Conservation (phyloP, 768 basidiomycete genomes). For the Ramaria sp. region DNA sequence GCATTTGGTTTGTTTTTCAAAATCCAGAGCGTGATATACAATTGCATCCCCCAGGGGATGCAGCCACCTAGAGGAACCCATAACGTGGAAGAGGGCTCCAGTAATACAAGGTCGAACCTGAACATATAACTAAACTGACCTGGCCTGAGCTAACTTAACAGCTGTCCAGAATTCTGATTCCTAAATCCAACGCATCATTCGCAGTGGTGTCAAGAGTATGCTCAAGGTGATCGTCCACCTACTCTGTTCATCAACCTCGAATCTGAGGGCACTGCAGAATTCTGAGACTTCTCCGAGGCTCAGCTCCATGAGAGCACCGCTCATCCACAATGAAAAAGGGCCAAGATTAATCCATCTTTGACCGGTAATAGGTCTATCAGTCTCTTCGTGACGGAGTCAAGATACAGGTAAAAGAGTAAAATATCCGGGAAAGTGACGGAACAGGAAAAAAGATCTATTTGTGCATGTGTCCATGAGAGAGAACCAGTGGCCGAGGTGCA, state of each 20-base stretch:
- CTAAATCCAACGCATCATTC: constrained; percentile 66
- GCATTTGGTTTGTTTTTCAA: too few species aligned
- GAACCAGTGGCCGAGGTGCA: constrained; percentile 57
- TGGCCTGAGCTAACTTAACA: constrained; percentile 10
- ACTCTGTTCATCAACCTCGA: constrained; percentile 21
- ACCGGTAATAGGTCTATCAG: constrained; percentile 28
- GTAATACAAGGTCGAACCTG: background rate
- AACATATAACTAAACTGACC: background rate
- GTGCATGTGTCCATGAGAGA: constrained; percentile 54
- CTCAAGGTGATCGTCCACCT: constrained; percentile 46
- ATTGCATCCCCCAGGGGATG: too few species aligned
- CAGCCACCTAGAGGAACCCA: too few species aligned
- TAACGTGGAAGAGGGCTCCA: too few species aligned
- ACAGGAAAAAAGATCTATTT: constrained; percentile 38
- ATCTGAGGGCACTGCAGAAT: constrained; percentile 44
- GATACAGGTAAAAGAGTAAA: constrained; percentile 26
- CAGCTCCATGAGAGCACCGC: constrained; percentile 43
- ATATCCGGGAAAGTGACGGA: constrained; percentile 48
- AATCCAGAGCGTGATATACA: too few species aligned
- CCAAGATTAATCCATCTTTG: constrained; percentile 50
- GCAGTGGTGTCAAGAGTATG: constrained; percentile 51
- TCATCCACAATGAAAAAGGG: constrained; percentile 54
- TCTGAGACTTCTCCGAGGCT: constrained; percentile 53
- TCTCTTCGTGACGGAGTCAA: constrained; percentile 35
- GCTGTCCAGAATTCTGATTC: constrained; percentile 61